These are phyloP conservation scores for Moesziomyces sp. DNA, from an alignment of 1,284 basidiomycete species.

Conservation along the genomic window DNA sequence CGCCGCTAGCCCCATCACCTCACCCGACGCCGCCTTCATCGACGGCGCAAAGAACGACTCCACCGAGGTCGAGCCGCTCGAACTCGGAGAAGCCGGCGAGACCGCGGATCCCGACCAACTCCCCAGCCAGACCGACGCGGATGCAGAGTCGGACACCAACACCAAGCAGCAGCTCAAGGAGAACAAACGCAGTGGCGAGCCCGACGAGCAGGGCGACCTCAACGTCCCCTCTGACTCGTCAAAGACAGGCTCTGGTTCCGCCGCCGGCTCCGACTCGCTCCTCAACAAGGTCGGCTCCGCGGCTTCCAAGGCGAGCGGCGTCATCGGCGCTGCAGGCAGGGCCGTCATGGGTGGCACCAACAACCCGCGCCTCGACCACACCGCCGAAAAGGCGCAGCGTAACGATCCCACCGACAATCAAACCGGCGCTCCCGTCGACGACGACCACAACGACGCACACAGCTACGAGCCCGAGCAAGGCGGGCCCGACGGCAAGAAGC, in stretches of 20 bases:
- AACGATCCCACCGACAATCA: slow-evolving; percentile 16
- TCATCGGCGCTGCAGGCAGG: slow-evolving; percentile 73
- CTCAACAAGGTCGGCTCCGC: slow-evolving; percentile 65
- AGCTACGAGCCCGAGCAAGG: slow-evolving; percentile 29
- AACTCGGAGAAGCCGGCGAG: slow-evolving; percentile 39
- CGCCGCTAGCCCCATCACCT: slow-evolving; percentile 53
- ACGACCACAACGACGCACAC: slow-evolving; percentile 19
- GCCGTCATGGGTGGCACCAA: slow-evolving; percentile 29
- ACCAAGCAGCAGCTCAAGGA: slow-evolving; percentile 10
- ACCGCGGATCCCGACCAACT: neutral
- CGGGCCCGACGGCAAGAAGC: slow-evolving; percentile 28
- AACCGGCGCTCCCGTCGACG: slow-evolving; percentile 22
- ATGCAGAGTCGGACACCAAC: slow-evolving; percentile 1
- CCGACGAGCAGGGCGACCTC: slow-evolving; percentile 28
- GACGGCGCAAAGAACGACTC: neutral
- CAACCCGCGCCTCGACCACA: slow-evolving; percentile 43
- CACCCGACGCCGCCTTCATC: slow-evolving; percentile 10
- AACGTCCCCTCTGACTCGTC: slow-evolving; percentile 38
- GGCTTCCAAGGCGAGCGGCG: slow-evolving; percentile 73
- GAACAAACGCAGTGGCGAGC: slow-evolving; percentile 26
- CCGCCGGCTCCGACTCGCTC: slow-evolving; percentile 33
- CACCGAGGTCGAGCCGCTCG: slow-evolving; percentile 55
- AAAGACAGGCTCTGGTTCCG: slow-evolving; percentile 32
- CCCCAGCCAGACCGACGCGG: neutral
- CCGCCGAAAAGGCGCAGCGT: slow-evolving; percentile 24